Evolutionary conservation across 495 filamentous ascomycete species (phyloP), one percentile per base, ranked within the genome.

Genomic region (Trichoderma virens): DNA sequence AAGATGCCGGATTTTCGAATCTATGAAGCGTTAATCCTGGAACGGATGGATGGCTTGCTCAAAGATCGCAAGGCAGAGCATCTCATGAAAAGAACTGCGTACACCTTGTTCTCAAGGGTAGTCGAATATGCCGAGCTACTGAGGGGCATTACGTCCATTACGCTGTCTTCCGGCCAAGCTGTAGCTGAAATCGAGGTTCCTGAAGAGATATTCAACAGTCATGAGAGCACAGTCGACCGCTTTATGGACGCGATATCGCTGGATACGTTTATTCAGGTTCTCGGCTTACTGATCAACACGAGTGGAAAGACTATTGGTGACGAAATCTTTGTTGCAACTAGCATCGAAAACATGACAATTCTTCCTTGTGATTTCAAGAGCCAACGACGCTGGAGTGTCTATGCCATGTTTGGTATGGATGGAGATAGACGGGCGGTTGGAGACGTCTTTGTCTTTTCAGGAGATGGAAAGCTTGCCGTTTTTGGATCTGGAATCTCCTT

Each of bases 241-340:
- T 60, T 60, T 35, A 66, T 62, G 45, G 70, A 75, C 35, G 64
- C 71, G 0, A 65, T 76, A 9, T 51, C 68, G 5, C 41, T 74
- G 32, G 76, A 78, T 51, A 69, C 39, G 0, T 75, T 76, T 63
- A 70, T 78, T 16, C 72, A 78, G 65, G 72, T 75, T 18, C 71
- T 69, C 3, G 74, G 76, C 16, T 63, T 78, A 3, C 64, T 73
- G 5, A 70, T 74, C 28, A 78, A 77, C 59, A 70, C 66, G 28
- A 72, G 28, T 1, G 25, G 23, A 5, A 31, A 31, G 25, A 31
- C 5, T 31, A 71, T 64, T 8, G 66, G 54, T 1, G 71, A 70
- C 32, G 67, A 74, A 28, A 69, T 74, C 31, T 70, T 67, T 60
- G 68, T 75, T 51, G 72, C 66, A 7, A 67, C 62, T 1, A 45